Base-by-base conservation (phyloP, 805 yeast genomes). In the Myxozyma sirexii region DNA sequence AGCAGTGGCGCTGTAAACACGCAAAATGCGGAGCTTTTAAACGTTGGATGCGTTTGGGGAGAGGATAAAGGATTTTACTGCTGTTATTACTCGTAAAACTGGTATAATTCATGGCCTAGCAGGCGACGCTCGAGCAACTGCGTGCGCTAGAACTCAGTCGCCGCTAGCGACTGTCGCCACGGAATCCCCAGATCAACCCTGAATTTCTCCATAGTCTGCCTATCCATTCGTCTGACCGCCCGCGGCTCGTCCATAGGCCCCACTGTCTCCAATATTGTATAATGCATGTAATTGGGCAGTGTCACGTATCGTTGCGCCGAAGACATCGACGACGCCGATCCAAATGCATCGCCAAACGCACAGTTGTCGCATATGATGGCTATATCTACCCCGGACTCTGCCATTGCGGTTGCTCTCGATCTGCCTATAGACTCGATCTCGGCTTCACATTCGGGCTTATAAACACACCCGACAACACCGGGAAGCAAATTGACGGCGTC, bases 401-500 rank as follows among this genome's bases (percentile, higher is more conserved):
- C 31, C 4, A 42, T 35, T 2, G 19, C 19, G 17, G 44, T 15
- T 17, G 38, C 24, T 21, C 42, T 33, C 8, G 42, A n/a, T 4
- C 23, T 10, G 27, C 15, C 17, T 13, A 17, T 19, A n/a, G n/a
- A 15, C 35, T 38, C 19, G 17, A 26, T 17, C 41, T 29, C 33
- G 5, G 37, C 17, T 23, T 29, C 8, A 7, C 24, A 13, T 26
- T 37, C 55, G 6, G 37, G 33, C 17, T 24, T 19, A 8, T 33
- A 4, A 23, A 4, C 7, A 24, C 39, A 33, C 17, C 54, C 54
- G 3, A 57, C 45, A 5, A 53, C 39, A 23, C 44, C 26, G 13
- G 57, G 61, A 6, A 57, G 61, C 42, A 17, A 8, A 41, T 47
- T 24, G 43, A 57, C 54, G 31, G 61, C 61, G 8, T 31, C 49